Evolutionary conservation across 257 asterid species (phyloP).

Genomic region (Solanum chaucha): DNA sequence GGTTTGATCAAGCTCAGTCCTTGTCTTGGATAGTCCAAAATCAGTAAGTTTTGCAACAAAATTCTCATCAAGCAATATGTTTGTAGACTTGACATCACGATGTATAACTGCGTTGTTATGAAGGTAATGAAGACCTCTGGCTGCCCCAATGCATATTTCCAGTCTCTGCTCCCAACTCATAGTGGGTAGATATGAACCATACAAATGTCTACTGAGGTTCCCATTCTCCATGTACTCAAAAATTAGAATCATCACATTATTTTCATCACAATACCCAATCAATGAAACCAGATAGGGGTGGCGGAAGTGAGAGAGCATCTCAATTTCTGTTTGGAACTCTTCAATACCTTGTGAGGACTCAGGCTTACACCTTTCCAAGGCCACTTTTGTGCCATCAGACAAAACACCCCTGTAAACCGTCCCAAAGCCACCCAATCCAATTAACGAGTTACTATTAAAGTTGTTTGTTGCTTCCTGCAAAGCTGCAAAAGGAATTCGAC

Average conservation of each 20-base stretch:
- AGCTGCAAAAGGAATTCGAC: background rate
- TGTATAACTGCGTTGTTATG: background rate
- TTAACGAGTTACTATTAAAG: background rate
- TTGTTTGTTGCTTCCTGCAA: background rate
- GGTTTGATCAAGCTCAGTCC: background rate
- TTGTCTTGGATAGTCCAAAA: background rate
- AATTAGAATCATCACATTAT: background rate
- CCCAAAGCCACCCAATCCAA: background rate
- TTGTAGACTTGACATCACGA: background rate
- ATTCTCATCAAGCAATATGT: background rate
- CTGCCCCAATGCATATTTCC: background rate
- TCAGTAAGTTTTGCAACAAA: background rate
- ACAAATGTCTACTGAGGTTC: background rate
- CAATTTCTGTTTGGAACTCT: background rate
- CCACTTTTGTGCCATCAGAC: background rate
- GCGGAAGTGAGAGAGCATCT: background rate
- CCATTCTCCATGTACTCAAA: background rate
- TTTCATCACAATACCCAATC: background rate
- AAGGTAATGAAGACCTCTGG: background rate
- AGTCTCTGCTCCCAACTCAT: background rate
- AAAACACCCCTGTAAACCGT: background rate
- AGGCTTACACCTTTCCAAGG: background rate
- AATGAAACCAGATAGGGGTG: background rate
- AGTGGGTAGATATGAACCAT: background rate
- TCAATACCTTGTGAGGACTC: background rate